These are phyloP conservation scores for Sclerotinia trifoliorum DNA, from an alignment of 2,329 filamentous ascomycete genomes.

Conservation along the genomic window DNA sequence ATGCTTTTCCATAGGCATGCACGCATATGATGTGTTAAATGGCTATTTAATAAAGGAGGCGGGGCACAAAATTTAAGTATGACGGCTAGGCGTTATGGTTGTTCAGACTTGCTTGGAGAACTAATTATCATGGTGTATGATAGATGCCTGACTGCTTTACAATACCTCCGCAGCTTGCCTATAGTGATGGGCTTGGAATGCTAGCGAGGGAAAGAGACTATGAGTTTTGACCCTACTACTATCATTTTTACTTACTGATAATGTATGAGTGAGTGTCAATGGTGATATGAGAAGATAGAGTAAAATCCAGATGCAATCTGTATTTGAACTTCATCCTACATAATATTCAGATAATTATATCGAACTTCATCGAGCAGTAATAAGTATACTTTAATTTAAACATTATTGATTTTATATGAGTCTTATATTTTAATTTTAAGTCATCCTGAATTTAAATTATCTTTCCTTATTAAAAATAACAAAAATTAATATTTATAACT, in stretches of 20 bases:
- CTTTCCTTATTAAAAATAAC: too few species aligned
- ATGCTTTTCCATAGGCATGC: not conserved
- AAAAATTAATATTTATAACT: too few species aligned
- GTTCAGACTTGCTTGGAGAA: not conserved
- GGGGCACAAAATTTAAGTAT: slow-evolving; percentile 10
- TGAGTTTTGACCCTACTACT: not conserved
- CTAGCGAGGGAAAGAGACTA: not conserved
- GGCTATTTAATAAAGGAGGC: slow-evolving; percentile 7
- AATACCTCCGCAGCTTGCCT: not conserved
- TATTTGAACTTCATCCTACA: not conserved
- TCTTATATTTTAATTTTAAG: too few species aligned
- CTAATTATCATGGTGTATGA: slow-evolving; percentile 9
- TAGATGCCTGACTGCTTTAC: slow-evolving; percentile 5
- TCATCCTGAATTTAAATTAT: too few species aligned
- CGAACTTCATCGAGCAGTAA: too few species aligned
- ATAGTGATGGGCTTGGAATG: not conserved
- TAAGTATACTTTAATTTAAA: too few species aligned
- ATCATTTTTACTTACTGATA: not conserved
- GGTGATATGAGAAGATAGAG: not conserved
- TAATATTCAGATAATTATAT: too few species aligned
- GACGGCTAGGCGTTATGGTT: slow-evolving; percentile 14
- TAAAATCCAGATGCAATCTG: not conserved
- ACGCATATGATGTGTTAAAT: slow-evolving; percentile 12
- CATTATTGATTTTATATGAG: too few species aligned
- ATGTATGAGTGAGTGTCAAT: not conserved